phyloP scores from a whole-genome alignment of 495 filamentous ascomycete genomes.

The Hamigera avellanea region DNA sequence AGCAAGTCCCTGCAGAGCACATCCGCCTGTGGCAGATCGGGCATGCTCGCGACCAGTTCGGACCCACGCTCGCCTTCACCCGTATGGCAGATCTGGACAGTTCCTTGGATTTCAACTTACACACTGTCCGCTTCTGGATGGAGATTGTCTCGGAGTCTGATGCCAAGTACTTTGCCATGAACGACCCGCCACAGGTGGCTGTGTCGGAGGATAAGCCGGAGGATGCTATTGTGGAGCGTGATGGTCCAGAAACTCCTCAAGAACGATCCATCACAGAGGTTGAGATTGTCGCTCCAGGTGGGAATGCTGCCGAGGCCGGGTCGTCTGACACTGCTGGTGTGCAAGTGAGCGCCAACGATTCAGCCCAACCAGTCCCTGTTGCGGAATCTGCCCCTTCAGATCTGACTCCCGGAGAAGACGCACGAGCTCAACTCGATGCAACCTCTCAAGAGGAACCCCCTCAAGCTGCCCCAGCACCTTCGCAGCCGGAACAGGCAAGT shows the following conservation, averaged over 20 bases:
- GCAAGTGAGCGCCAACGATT: too few relatives aligned
- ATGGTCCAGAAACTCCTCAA: conserved; percentile 12
- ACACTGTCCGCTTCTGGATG: conserved; percentile 31
- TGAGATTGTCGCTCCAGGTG: conserved; percentile 1
- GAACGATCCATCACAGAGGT: conserved; percentile 9
- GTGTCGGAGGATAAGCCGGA: conserved; percentile 24
- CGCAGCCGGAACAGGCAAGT: too few relatives aligned
- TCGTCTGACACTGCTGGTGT: too few relatives aligned
- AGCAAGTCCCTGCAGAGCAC: conserved; percentile 19
- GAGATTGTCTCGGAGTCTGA: conserved; percentile 31
- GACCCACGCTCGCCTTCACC: conserved; percentile 24
- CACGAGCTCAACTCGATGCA: too few relatives aligned
- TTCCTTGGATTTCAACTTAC: conserved; percentile 18
- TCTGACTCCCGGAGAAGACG: too few relatives aligned
- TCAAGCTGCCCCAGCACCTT: too few relatives aligned
- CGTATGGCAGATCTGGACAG: conserved; percentile 24
- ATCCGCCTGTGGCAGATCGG: conserved; percentile 35
- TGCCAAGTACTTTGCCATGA: conserved; percentile 32
- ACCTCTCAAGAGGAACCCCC: too few relatives aligned
- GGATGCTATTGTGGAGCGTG: conserved; percentile 20
- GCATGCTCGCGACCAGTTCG: conserved; percentile 23
- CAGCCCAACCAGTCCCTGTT: too few relatives aligned
- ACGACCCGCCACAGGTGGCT: conserved; percentile 19
- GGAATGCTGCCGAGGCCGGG: conserved; percentile 16
- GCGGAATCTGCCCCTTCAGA: too few relatives aligned